Percentiles rank a stretch among this genome's conserved stretches.
Conservation (phyloP, 163 green algal genomes). For the Scenedesmus sp. region DNA sequence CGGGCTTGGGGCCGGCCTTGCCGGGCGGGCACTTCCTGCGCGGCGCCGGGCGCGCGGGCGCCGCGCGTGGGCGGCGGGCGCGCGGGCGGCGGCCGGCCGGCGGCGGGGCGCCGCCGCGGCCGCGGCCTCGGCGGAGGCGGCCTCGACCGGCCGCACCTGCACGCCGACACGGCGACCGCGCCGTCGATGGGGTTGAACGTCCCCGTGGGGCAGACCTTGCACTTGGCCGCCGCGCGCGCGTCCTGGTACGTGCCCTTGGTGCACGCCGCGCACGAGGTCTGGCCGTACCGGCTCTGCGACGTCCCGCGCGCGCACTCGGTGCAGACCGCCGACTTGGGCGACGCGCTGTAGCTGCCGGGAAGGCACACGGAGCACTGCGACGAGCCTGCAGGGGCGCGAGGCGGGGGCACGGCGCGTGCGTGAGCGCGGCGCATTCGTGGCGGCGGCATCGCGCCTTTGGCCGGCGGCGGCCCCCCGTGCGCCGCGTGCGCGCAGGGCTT, state of each 20-base stretch:
- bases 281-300: slow-evolving; percentile 33
- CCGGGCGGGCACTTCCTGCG: slow-evolving; percentile 37
- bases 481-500: neutral
- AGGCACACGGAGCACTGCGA: slow-evolving; percentile 35
- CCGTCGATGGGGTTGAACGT: slow-evolving; percentile 34
- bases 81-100: no score
- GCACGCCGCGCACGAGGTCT: slow-evolving; percentile 24
- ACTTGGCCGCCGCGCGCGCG: slow-evolving; percentile 18
- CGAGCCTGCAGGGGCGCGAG: slow-evolving; percentile 9
- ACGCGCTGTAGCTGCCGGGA: slow-evolving; percentile 34
- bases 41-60: neutral
- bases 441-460: no score
- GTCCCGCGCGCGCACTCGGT: slow-evolving; percentile 39
- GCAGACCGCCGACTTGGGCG: slow-evolving; percentile 14
- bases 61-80: no score
- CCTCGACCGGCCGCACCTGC: neutral
- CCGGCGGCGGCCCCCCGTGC: no score
- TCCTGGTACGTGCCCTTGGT: slow-evolving; percentile 40
- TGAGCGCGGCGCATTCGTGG: no score
- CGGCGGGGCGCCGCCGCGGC: no score
- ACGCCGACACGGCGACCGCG: slow-evolving; percentile 16
- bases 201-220: slow-evolving; percentile 48
- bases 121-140: neutral
- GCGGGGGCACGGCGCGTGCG: no score
- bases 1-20: slow-evolving; percentile 25